Base-by-base conservation (phyloP, 2,329 filamentous ascomycete species). In the Coniochaeta pulveracea region DNA sequence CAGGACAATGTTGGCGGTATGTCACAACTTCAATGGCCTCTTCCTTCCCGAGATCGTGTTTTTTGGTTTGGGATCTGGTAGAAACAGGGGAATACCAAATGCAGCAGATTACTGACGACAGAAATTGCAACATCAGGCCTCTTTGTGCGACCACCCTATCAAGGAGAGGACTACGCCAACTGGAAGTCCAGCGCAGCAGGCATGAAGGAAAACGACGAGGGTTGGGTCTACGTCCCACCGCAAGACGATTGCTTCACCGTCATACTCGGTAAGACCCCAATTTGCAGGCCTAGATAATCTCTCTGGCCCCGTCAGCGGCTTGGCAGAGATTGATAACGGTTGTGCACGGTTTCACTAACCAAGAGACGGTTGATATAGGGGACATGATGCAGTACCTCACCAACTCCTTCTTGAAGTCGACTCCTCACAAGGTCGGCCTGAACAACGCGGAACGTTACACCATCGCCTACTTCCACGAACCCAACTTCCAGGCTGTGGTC, bases 371-470 rank as follows among this genome's bases (percentile, higher is more conserved):
- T 12, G 12, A 14, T 14, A 4, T 18, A 60, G 63, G 64, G 8
- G 63, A 67, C 39, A 68, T 69, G 58, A 59, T 69, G 58, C 62
- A 67, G 38, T 65, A 65, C 43, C 52, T 69, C 40, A 67, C 64
- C 21, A 56, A 57, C 44, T 56, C 54, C 19, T 51, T 51, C 40
- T 54, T 68, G 5, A 60, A 53, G 4, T 64, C 63, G 2, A 68
- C 64, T 0, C 62, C 58, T 2, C 64, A 68, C 50, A 68, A 68
- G 44, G 63, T 67, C 24, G 64, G 63, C 2, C 51, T 69, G 31
- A 68, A 69, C 45, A 60, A 52, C 2, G 44, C 50, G 4, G 61
- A 68, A 43, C 55, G 64, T 4, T 66, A 61, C 24, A 56, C 63
- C 0, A 64, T 66, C 41, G 64, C 63, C 5, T 67, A 68, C 42